Conservation (phyloP, 2,329 filamentous ascomycete species). For the Blumeriella jaapii region DNA sequence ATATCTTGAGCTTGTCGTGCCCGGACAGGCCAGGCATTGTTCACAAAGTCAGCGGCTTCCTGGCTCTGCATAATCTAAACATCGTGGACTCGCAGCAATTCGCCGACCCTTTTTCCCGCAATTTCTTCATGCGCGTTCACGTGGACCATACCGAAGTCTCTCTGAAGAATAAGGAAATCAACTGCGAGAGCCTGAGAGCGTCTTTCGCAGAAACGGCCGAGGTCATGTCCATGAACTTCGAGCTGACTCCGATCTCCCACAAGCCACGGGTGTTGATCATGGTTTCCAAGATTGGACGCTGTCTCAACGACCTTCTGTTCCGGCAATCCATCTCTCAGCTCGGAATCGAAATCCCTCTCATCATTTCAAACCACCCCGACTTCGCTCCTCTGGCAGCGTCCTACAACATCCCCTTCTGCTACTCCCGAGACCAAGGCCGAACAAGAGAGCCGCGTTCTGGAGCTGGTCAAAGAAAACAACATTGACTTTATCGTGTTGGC, state of each 20-base stretch:
- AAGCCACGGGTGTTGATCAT: conserved; percentile 75
- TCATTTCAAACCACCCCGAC: conserved; percentile 75
- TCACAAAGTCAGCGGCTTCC: conserved; percentile 69
- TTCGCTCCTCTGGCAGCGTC: conserved; percentile 55
- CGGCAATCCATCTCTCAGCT: conserved; percentile 64
- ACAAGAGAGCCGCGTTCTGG: conserved; percentile 62
- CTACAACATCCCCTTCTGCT: conserved; percentile 70
- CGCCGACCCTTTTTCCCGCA: conserved; percentile 60
- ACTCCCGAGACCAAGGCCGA: conserved; percentile 65
- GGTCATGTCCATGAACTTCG: conserved; percentile 58
- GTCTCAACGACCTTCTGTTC: conserved; percentile 74
- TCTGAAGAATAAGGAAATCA: conserved; percentile 29
- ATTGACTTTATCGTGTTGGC: conserved; percentile 74
- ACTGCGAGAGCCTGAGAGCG: conserved; percentile 38
- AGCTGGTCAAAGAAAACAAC: conserved; percentile 54
- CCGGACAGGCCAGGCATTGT: conserved; percentile 79
- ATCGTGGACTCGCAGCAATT: conserved; percentile 80
- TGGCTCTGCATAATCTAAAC: conserved; percentile 64
- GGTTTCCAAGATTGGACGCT: conserved; percentile 84
- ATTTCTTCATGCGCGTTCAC: conserved; percentile 83
- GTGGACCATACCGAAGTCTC: conserved; percentile 45
- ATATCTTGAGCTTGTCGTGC: conserved; percentile 69
- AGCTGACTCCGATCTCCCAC: conserved; percentile 54
- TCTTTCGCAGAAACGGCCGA: conserved; percentile 50
- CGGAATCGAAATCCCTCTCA: conserved; percentile 58